Evolutionary conservation across 768 basidiomycete genomes (phyloP).

Genomic region (Boletus reticuloceps): DNA sequence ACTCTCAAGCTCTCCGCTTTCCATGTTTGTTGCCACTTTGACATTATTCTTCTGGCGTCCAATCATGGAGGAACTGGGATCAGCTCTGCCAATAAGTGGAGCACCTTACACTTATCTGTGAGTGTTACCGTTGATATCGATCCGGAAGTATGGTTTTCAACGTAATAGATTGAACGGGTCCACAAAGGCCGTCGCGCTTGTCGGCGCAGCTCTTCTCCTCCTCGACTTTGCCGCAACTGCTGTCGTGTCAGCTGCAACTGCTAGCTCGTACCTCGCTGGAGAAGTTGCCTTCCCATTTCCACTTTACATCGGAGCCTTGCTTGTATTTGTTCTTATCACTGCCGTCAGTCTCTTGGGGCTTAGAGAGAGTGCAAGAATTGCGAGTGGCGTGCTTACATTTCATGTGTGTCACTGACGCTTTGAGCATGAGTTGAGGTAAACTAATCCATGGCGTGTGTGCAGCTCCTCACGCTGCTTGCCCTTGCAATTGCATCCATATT

Average conservation of each 20-base stretch:
- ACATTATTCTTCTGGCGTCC: conserved; percentile 71
- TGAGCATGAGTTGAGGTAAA: background rate
- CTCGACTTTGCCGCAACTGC: conserved; percentile 70
- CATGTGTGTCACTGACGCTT: conserved; percentile 44
- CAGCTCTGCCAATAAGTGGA: conserved; percentile 66
- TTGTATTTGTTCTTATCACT: conserved; percentile 56
- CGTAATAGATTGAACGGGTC: conserved; percentile 57
- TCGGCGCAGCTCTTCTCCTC: conserved; percentile 66
- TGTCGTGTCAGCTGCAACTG: conserved; percentile 72
- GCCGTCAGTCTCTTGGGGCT: conserved; percentile 55
- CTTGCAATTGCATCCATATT: conserved; percentile 50
- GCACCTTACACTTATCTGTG: conserved; percentile 72
- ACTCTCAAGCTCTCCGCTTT: conserved; percentile 58
- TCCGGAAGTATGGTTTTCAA: background rate
- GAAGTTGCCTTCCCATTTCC: conserved; percentile 62
- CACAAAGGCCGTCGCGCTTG: conserved; percentile 56
- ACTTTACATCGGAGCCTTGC: conserved; percentile 45
- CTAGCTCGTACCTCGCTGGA: conserved; percentile 61
- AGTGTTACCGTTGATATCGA: conserved; percentile 12
- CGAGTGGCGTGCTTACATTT: conserved; percentile 52
- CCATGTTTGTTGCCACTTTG: conserved; percentile 59
- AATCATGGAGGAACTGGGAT: conserved; percentile 69
- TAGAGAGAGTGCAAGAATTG: conserved; percentile 60
- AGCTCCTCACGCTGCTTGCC: conserved; percentile 56
- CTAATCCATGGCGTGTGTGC: background rate